Evolutionary conservation across 176 grass and related monocot genomes (phyloP).

Genomic region (Oryza glumipatula): DNA sequence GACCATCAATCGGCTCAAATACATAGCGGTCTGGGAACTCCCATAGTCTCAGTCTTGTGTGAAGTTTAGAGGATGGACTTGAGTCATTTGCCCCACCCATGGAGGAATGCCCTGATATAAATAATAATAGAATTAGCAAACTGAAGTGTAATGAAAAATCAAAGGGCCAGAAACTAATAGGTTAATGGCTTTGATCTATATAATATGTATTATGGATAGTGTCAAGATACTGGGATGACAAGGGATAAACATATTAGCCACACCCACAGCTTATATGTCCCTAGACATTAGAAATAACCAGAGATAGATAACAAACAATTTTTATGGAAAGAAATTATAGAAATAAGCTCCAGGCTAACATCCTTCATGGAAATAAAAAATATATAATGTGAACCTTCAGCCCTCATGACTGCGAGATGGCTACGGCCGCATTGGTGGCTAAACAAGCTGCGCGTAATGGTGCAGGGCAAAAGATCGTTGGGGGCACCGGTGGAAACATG

Average conservation of each 20-base stretch:
- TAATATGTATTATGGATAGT: background rate
- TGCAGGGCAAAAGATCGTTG: background rate
- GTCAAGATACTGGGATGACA: background rate
- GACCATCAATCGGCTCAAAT: slow-evolving; percentile 86
- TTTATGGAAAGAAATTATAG: background rate
- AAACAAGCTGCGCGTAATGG: background rate
- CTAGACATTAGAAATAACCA: background rate
- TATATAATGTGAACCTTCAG: slow-evolving; percentile 31
- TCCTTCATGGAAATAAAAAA: background rate
- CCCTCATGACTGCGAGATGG: background rate
- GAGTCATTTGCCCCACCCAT: slow-evolving; percentile 53
- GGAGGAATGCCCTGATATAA: slow-evolving; percentile 39
- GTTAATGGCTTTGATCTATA: background rate
- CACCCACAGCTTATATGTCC: background rate
- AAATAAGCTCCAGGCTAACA: background rate
- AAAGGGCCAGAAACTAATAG: background rate
- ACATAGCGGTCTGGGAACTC: slow-evolving; percentile 80
- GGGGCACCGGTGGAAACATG: background rate
- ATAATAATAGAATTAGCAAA: slow-evolving; percentile 12
- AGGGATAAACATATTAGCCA: slow-evolving; percentile 4
- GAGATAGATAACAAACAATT: background rate
- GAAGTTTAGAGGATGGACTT: slow-evolving; percentile 56
- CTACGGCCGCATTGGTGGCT: background rate
- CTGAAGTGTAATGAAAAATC: slow-evolving; percentile 22
- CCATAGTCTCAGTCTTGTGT: slow-evolving; percentile 81